These are phyloP conservation scores for Nowakowskiella sp. DNA, from an alignment of 192 early-diverging fungal species.

Conservation along the genomic window DNA sequence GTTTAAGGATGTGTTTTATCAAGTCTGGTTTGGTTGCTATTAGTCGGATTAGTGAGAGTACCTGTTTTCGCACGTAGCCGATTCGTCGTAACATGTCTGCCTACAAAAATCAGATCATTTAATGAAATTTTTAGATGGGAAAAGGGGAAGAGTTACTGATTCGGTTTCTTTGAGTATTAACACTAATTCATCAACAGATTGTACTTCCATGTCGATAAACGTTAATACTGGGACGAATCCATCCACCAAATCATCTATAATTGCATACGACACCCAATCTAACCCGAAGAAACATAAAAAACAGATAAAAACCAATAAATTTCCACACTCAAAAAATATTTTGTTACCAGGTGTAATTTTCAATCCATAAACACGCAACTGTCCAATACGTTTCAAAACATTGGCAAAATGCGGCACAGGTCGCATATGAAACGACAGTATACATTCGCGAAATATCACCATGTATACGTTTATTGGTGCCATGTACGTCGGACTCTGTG, in stretches of 20 bases:
- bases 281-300: slow-evolving; percentile 21
- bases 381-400: slow-evolving; percentile 76
- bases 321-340: slow-evolving; percentile 12
- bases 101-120: slow-evolving; percentile 41
- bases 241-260: slow-evolving; percentile 94
- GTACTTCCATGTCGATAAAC: slow-evolving; percentile 88
- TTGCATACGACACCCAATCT: slow-evolving; percentile 95
- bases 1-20: slow-evolving; percentile 58
- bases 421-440: slow-evolving; percentile 69
- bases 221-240: slow-evolving; percentile 78
- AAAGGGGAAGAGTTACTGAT: too few relatives aligned
- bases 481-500: slow-evolving; percentile 30
- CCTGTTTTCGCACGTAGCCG: slow-evolving; percentile 60
- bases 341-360: slow-evolving; percentile 68
- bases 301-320: too few relatives aligned
- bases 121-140: not conserved
- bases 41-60: slow-evolving; percentile 60
- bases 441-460: slow-evolving; percentile 46
- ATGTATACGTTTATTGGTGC: slow-evolving; percentile 51
- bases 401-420: slow-evolving; percentile 73
- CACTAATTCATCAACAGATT: slow-evolving; percentile 90
- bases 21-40: slow-evolving; percentile 63
- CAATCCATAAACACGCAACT: slow-evolving; percentile 75
- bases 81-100: slow-evolving; percentile 68
- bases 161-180: slow-evolving; percentile 88